A percentile compares a stretch with the other conserved stretches of the same genome.
These are phyloP conservation scores for Thelonectria olida DNA, from an alignment of 2,329 filamentous ascomycete species.

Conservation along the genomic window DNA sequence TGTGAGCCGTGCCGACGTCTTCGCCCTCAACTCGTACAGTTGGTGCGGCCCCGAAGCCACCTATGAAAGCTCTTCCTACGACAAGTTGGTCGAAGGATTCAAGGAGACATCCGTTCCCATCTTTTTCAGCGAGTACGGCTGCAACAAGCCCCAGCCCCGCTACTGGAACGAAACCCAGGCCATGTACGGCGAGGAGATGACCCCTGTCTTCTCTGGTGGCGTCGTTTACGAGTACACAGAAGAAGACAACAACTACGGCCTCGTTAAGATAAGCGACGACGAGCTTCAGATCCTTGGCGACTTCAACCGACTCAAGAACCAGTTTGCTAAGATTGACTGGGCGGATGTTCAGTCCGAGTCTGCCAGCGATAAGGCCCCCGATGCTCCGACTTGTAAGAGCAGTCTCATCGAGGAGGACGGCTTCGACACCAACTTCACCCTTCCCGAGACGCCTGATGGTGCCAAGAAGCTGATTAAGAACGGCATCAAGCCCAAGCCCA, in stretches of 20 bases:
- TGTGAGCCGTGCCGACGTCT: slow-evolving; percentile 75
- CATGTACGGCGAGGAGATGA: slow-evolving; percentile 79
- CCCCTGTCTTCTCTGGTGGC: slow-evolving; percentile 73
- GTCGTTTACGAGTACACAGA: slow-evolving; percentile 85
- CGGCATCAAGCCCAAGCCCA: slow-evolving; percentile 73
- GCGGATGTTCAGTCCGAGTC: slow-evolving; percentile 71
- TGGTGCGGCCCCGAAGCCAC: slow-evolving; percentile 72
- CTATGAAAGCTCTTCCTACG: slow-evolving; percentile 70
- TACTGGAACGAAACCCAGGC: slow-evolving; percentile 79
- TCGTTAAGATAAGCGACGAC: slow-evolving; percentile 70
- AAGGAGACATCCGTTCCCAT: slow-evolving; percentile 73
- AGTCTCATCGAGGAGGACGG: slow-evolving; percentile 72
- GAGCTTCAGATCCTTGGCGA: slow-evolving; percentile 69
- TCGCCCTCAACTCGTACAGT: slow-evolving; percentile 78
- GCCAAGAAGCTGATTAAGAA: slow-evolving; percentile 78
- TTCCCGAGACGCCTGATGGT: slow-evolving; percentile 70
- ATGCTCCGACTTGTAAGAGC: slow-evolving; percentile 69
- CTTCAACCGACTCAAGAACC: slow-evolving; percentile 77
- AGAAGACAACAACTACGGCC: slow-evolving; percentile 72
- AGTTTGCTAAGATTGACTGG: slow-evolving; percentile 81
- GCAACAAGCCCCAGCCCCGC: slow-evolving; percentile 77
- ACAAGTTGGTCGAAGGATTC: slow-evolving; percentile 72
- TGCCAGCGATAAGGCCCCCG: slow-evolving; percentile 58
- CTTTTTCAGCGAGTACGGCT: slow-evolving; percentile 86
- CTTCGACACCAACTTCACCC: slow-evolving; percentile 82